A percentile compares a stretch with the other conserved stretches of the same genome.
Evolutionary conservation across 176 grass and related monocot genomes (phyloP).

Genomic region (Triticum turgidum): DNA sequence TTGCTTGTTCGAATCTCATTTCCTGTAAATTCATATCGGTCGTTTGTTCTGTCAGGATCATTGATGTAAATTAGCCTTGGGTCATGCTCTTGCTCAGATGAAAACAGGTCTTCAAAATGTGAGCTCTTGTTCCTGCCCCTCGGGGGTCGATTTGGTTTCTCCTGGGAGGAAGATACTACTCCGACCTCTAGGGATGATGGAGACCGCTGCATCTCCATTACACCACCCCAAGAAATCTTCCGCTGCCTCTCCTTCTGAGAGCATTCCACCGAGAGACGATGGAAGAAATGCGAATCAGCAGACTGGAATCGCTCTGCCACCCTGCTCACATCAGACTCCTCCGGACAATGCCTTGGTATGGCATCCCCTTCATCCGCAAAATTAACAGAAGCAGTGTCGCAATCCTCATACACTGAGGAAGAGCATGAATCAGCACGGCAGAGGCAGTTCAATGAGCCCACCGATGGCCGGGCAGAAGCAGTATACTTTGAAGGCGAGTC

Average conservation of each 20-base stretch:
- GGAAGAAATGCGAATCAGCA: slow-evolving; percentile 68
- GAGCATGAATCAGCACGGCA: slow-evolving; percentile 53
- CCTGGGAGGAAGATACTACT: slow-evolving; percentile 48
- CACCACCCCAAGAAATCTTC: slow-evolving; percentile 57
- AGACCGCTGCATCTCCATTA: slow-evolving; percentile 74
- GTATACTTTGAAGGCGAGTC: slow-evolving; percentile 47
- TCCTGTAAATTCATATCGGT: slow-evolving; percentile 90
- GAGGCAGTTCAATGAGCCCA: slow-evolving; percentile 52
- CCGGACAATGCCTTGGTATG: slow-evolving; percentile 18
- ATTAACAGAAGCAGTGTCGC: slow-evolving; percentile 43
- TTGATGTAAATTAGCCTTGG: slow-evolving; percentile 90
- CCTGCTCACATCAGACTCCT: slow-evolving; percentile 49
- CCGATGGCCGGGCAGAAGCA: slow-evolving; percentile 18
- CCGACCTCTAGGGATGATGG: slow-evolving; percentile 64
- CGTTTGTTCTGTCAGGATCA: slow-evolving; percentile 86
- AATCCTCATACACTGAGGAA: slow-evolving; percentile 64
- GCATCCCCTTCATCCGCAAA: slow-evolving; percentile 49
- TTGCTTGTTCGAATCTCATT: slow-evolving; percentile 99
- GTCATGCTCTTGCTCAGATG: slow-evolving; percentile 72
- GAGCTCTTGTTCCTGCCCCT: slow-evolving; percentile 64
- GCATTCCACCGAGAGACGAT: slow-evolving; percentile 72
- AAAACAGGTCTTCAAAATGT: slow-evolving; percentile 71
- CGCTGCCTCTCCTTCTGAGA: slow-evolving; percentile 61
- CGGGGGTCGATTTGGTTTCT: slow-evolving; percentile 62
- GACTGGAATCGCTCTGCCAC: slow-evolving; percentile 47